phyloP scores from a whole-genome alignment of 495 filamentous ascomycete species.

The Neurospora tetraspora region DNA sequence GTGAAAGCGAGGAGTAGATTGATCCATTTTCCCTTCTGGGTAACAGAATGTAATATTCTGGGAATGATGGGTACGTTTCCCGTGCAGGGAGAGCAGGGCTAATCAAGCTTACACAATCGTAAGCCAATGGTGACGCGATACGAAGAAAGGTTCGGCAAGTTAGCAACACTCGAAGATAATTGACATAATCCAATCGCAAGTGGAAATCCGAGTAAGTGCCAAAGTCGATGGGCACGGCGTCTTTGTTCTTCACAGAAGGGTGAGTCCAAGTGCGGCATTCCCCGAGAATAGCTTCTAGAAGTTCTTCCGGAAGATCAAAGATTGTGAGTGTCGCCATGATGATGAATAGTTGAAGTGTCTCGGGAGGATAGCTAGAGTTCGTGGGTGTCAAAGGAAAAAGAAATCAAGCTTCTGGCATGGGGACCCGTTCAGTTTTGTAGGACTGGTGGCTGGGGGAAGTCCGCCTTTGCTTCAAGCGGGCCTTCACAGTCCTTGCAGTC shows the following conservation, averaged over 20 bases:
- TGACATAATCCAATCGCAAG: not conserved
- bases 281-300: not conserved
- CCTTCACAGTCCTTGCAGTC: not conserved
- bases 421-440: not conserved
- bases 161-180: not conserved
- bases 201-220: not conserved
- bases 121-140: not conserved
- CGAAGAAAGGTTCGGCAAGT: not conserved
- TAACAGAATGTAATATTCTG: not conserved
- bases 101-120: not conserved
- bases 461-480: not conserved
- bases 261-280: not conserved
- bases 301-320: not conserved
- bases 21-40: not conserved
- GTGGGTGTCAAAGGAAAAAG: not conserved
- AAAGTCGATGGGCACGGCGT: not conserved
- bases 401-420: not conserved
- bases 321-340: not conserved
- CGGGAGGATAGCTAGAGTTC: not conserved
- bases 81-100: not conserved
- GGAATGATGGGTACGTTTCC: not conserved
- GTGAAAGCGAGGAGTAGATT: not conserved
- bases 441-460: not conserved
- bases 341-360: not conserved
- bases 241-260: not conserved